phyloP scores from a whole-genome alignment of 2,329 filamentous ascomycete species.

The Fusarium sp. region DNA sequence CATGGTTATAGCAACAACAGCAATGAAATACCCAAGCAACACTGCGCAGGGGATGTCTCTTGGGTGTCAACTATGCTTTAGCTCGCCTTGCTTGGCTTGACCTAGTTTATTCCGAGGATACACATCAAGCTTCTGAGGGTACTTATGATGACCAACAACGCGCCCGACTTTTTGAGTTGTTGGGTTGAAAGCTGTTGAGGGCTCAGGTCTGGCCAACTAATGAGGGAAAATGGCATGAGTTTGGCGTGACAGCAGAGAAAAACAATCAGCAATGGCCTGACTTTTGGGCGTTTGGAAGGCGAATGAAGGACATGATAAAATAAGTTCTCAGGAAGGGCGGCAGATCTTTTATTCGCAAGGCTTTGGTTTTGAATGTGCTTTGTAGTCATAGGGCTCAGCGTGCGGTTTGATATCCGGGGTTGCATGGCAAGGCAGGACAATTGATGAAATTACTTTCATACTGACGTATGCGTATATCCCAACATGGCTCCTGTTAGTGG shows the following conservation, averaged over 20 bases:
- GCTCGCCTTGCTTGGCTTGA: constrained; percentile 1
- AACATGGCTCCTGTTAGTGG: neutral
- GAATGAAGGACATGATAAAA: constrained; percentile 2
- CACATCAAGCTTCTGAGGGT: neutral
- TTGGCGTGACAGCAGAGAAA: neutral
- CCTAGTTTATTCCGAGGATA: neutral
- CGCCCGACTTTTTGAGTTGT: neutral
- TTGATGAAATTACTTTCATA: constrained; percentile 23
- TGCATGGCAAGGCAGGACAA: constrained; percentile 30
- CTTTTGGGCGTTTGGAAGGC: constrained; percentile 20
- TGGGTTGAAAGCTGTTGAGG: neutral
- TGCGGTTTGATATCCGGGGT: constrained; percentile 32
- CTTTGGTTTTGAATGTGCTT: constrained; percentile 38
- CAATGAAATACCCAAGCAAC: neutral
- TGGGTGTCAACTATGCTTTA: constrained; percentile 8
- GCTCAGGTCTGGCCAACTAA: neutral
- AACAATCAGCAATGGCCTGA: constrained; percentile 11
- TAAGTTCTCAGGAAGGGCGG: constrained; percentile 12
- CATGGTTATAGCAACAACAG: constrained; percentile 5
- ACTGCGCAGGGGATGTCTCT: constrained; percentile 3
- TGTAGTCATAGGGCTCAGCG: constrained; percentile 32
- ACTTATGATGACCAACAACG: neutral
- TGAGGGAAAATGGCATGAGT: neutral
- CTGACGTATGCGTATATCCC: neutral
- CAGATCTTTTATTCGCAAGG: constrained; percentile 27